Conservation (phyloP, 139 green algal species). For the Penium margaritaceum region DNA sequence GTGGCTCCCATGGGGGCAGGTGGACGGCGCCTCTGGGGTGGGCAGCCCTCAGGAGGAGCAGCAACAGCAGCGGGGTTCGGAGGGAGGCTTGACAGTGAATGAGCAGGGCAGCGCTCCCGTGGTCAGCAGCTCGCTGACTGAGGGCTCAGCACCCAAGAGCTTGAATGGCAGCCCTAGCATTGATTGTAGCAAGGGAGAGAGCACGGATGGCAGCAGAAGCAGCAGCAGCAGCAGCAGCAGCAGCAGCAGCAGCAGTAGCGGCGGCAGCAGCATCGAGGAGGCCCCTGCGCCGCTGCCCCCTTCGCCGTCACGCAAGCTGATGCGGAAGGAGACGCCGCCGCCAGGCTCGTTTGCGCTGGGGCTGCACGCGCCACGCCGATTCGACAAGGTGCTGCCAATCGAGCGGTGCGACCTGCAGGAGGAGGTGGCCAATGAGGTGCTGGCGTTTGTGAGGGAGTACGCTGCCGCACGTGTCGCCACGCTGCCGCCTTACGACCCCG, state of each 20-base stretch:
- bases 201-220: background rate
- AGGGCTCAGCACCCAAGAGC: too few relatives aligned
- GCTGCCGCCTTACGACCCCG: constrained; percentile 41
- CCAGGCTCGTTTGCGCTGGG: constrained; percentile 37
- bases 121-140: too few relatives aligned
- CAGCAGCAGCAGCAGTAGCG: constrained; percentile 4
- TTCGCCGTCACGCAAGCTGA: background rate
- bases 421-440: constrained; percentile 23
- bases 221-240: background rate
- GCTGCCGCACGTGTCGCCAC: background rate
- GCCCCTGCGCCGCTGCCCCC: background rate
- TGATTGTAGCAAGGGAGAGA: background rate
- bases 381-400: constrained; percentile 38
- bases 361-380: constrained; percentile 38
- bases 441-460: constrained; percentile 5
- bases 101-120: too few relatives aligned
- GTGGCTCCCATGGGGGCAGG: too few relatives aligned
- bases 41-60: background rate
- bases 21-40: too few relatives aligned
- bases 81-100: too few relatives aligned
- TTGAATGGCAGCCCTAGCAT: background rate
- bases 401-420: constrained; percentile 38
- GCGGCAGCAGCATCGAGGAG: background rate
- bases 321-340: background rate
- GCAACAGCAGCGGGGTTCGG: background rate